Evolutionary conservation across 192 early-diverging fungal species (phyloP).

Genomic region (Diversispora epigaea): DNA sequence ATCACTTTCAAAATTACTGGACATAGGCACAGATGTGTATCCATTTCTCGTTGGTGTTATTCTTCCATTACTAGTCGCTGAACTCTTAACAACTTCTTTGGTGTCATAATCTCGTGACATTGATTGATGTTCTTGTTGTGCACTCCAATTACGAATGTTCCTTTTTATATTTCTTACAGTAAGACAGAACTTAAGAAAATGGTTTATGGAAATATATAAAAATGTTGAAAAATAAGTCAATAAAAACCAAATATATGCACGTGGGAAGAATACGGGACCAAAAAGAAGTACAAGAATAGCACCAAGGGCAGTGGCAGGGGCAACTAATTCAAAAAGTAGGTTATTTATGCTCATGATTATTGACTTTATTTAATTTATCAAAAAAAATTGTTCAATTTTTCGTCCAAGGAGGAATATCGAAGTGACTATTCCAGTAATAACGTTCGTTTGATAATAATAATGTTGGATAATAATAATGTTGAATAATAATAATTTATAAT

Average conservation of each 20-base stretch:
- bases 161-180: conserved; percentile 45
- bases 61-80: conserved; percentile 14
- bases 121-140: conserved; percentile 18
- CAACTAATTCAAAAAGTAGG: conserved; percentile 49
- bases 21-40: conserved; percentile 3
- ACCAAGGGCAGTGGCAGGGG: conserved; percentile 44
- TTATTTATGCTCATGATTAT: conserved; percentile 8
- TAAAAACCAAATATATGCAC: conserved; percentile 45
- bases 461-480: too few relatives aligned
- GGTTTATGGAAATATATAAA: conserved; percentile 46
- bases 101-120: not conserved
- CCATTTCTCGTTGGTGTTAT: conserved; percentile 5
- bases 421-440: too few relatives aligned
- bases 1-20: not conserved
- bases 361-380: not conserved
- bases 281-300: conserved; percentile 43
- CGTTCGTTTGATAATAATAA: too few relatives aligned
- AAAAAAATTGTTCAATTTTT: not conserved
- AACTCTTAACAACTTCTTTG: conserved; percentile 7
- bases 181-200: conserved; percentile 49
- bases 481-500: too few relatives aligned
- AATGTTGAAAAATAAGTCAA: conserved; percentile 46
- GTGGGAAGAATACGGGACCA: conserved; percentile 47
- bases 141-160: conserved; percentile 43
- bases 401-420: too few relatives aligned